Conservation (phyloP, 352 stramenopile species). For the Globisporangium polare region DNA sequence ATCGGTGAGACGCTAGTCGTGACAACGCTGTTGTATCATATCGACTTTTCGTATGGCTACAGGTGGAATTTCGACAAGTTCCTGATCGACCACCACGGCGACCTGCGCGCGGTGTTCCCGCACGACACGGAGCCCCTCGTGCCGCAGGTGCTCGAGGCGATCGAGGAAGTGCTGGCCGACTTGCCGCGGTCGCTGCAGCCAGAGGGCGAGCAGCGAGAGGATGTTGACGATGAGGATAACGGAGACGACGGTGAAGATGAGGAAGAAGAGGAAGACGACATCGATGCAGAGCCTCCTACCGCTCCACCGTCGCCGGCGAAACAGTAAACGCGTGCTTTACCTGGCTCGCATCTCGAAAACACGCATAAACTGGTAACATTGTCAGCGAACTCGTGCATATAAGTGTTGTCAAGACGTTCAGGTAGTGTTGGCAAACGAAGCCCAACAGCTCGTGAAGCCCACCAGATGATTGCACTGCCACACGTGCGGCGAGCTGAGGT, state of each 20-base stretch:
- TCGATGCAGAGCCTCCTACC: background rate
- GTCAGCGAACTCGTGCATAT: too few species aligned
- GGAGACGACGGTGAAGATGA: background rate
- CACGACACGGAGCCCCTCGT: slow-evolving; percentile 67
- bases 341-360: too few species aligned
- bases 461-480: too few species aligned
- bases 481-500: too few species aligned
- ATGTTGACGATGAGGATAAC: background rate
- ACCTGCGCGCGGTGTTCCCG: slow-evolving; percentile 65
- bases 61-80: slow-evolving; percentile 87
- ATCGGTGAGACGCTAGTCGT: too few species aligned
- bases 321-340: too few species aligned
- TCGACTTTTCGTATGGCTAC: too few species aligned
- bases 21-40: too few species aligned
- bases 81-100: slow-evolving; percentile 53
- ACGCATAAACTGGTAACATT: too few species aligned
- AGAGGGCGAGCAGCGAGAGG: slow-evolving; percentile 2
- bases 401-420: too few species aligned
- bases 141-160: slow-evolving; percentile 52
- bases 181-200: slow-evolving; percentile 20
- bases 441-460: too few species aligned
- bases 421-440: too few species aligned
- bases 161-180: slow-evolving; percentile 58
- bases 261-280: background rate
- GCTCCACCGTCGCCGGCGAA: background rate